Conservation (phyloP, 768 basidiomycete genomes). For the Pleurotus platypus region DNA sequence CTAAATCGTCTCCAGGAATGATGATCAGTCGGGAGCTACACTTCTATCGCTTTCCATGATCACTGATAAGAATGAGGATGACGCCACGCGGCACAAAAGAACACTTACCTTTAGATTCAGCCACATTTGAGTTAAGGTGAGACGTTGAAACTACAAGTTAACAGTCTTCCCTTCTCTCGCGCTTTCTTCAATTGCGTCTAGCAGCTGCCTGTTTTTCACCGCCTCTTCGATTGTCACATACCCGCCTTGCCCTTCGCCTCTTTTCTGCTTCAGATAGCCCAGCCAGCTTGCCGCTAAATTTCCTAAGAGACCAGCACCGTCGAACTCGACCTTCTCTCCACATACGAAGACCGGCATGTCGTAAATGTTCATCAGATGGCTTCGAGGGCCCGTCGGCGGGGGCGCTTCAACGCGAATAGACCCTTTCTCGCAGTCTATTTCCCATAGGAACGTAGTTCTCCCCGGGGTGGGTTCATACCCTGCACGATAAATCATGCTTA, state of each 20-base stretch:
- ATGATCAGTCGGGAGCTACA: no score
- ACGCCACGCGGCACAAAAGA: no score
- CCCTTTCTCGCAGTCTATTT: neutral
- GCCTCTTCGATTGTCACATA: neutral
- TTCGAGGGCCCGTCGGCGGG: neutral
- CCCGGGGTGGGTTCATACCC: slow-evolving; percentile 9
- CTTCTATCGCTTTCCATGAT: no score
- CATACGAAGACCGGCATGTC: neutral
- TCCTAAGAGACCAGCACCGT: neutral
- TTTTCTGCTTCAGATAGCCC: neutral
- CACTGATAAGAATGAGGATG: no score
- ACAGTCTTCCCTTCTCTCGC: neutral
- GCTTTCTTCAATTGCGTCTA: neutral
- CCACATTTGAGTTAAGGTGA: no score
- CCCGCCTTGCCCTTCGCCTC: neutral
- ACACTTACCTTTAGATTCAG: no score
- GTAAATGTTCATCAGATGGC: neutral
- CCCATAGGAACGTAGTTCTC: neutral
- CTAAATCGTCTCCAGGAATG: no score
- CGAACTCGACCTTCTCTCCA: neutral
- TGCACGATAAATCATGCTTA: slow-evolving; percentile 20
- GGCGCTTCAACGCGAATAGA: neutral
- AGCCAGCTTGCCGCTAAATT: neutral
- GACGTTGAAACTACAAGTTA: neutral
- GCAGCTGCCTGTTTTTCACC: neutral